These are phyloP conservation scores for Coemansia sp. DNA, from an alignment of 192 early-diverging fungal genomes.

Conservation along the genomic window DNA sequence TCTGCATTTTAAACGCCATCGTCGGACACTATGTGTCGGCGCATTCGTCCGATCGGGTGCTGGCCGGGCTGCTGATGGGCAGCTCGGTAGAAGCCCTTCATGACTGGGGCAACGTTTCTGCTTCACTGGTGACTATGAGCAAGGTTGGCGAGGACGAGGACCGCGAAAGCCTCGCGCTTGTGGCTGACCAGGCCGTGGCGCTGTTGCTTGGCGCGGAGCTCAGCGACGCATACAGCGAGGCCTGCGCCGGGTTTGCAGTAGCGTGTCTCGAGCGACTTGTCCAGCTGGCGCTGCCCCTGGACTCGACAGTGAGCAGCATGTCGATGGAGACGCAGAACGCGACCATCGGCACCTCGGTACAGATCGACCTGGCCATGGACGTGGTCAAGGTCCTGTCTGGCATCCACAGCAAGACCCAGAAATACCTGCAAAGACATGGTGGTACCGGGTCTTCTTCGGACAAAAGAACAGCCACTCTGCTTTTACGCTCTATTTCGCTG, in stretches of 20 bases:
- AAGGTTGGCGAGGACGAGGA: constrained; percentile 20
- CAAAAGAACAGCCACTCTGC: constrained; percentile 8
- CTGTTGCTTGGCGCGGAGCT: constrained; percentile 1
- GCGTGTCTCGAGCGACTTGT: constrained; percentile 32
- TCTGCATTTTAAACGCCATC: constrained; percentile 5
- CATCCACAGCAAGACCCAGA: constrained; percentile 11
- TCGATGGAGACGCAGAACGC: constrained; percentile 10
- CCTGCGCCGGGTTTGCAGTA: constrained; percentile 35
- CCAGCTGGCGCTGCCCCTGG: constrained; percentile 29
- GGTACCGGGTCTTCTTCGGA: not conserved
- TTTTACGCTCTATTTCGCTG: constrained; percentile 27
- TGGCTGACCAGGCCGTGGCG: constrained; percentile 22
- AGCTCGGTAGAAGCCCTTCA: constrained; percentile 16
- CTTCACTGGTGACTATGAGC: constrained; percentile 11
- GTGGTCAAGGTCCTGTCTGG: constrained; percentile 11
- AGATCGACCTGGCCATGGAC: constrained; percentile 22
- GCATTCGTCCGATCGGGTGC: not conserved
- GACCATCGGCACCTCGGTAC: constrained; percentile 1
- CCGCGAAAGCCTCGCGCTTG: constrained; percentile 19
- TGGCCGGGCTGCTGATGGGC: constrained; percentile 25
- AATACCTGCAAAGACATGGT: constrained; percentile 15
- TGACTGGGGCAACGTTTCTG: constrained; percentile 19
- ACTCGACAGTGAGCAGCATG: constrained; percentile 4
- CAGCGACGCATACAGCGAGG: not conserved
- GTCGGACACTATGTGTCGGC: not conserved